Percentiles rank a stretch among this genome's conserved stretches.
These are phyloP conservation scores for Cladorrhinum sp. DNA, from an alignment of 2,329 filamentous ascomycete genomes.

Conservation along the genomic window DNA sequence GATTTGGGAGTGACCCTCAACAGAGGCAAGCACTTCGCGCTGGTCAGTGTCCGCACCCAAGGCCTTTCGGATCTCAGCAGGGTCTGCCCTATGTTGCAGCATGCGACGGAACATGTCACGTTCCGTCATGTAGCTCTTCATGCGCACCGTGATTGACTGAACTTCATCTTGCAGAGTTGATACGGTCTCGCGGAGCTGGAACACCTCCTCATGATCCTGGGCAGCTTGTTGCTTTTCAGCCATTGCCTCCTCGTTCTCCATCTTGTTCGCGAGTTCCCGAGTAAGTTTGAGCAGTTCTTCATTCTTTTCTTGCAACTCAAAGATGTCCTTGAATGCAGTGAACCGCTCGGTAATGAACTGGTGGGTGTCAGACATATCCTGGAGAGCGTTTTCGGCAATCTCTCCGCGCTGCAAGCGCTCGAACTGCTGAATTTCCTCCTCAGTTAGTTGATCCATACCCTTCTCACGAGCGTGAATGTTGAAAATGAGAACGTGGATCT, in stretches of 20 bases:
- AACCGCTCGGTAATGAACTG: slow-evolving; percentile 85
- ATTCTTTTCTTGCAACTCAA: slow-evolving; percentile 85
- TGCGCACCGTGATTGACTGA: slow-evolving; percentile 73
- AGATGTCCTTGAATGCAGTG: slow-evolving; percentile 83
- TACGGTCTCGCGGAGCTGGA: slow-evolving; percentile 46
- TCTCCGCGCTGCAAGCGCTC: slow-evolving; percentile 76
- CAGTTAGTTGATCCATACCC: slow-evolving; percentile 67
- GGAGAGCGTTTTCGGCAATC: slow-evolving; percentile 65
- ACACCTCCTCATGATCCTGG: slow-evolving; percentile 66
- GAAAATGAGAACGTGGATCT: slow-evolving; percentile 86
- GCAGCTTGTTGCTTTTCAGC: slow-evolving; percentile 61
- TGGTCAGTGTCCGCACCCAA: slow-evolving; percentile 63
- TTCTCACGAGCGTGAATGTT: slow-evolving; percentile 81
- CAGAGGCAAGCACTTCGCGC: slow-evolving; percentile 55
- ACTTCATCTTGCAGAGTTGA: slow-evolving; percentile 71
- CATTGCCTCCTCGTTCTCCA: slow-evolving; percentile 86
- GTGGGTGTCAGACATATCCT: slow-evolving; percentile 79
- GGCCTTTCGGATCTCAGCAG: slow-evolving; percentile 62
- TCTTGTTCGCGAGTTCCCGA: slow-evolving; percentile 78
- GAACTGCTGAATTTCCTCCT: slow-evolving; percentile 71
- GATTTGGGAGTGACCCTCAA: slow-evolving; percentile 55
- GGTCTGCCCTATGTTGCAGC: slow-evolving; percentile 66
- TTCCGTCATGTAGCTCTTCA: slow-evolving; percentile 92
- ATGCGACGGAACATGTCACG: slow-evolving; percentile 97
- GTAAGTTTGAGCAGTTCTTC: slow-evolving; percentile 78